A percentile compares a stretch with the other conserved stretches of the same genome.
These are phyloP conservation scores for Leptographium radiaticola DNA, from an alignment of 2,329 filamentous ascomycete genomes.

Conservation along the genomic window DNA sequence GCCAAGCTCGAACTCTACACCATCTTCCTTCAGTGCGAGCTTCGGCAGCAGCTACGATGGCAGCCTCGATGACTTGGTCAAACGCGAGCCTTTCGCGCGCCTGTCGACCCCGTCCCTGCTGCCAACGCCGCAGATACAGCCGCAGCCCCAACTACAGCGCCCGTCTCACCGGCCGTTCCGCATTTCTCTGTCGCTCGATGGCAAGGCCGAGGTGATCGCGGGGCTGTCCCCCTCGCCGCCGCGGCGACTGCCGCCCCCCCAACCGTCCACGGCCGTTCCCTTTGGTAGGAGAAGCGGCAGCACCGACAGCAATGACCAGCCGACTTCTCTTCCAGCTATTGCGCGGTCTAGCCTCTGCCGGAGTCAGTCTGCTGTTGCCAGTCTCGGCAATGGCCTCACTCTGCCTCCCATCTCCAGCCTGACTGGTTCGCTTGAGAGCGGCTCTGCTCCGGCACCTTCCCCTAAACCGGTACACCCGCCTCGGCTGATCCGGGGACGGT, in stretches of 20 bases:
- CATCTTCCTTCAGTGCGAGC: constrained; percentile 24
- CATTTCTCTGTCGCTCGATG: constrained; percentile 73
- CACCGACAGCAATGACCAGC: constrained; percentile 19
- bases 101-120: constrained; percentile 21
- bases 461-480: constrained; percentile 19
- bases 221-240: constrained; percentile 58
- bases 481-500: constrained; percentile 54
- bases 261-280: constrained; percentile 13
- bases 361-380: constrained; percentile 55
- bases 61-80: constrained; percentile 27
- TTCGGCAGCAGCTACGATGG: neutral
- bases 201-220: constrained; percentile 74
- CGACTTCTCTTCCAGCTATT: constrained; percentile 30
- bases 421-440: constrained; percentile 25
- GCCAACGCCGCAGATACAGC: constrained; percentile 19
- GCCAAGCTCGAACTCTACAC: constrained; percentile 36
- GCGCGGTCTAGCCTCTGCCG: constrained; percentile 47
- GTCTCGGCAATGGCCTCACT: constrained; percentile 34
- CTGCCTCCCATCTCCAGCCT: constrained; percentile 42
- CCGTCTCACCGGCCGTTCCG: constrained; percentile 38
- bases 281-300: neutral
- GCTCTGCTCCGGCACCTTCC: constrained; percentile 5
- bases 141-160: constrained; percentile 16
- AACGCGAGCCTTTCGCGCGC: constrained; percentile 30
- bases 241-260: constrained; percentile 38